Base-by-base conservation (phyloP, 805 yeast genomes). In the Candida pini region DNA sequence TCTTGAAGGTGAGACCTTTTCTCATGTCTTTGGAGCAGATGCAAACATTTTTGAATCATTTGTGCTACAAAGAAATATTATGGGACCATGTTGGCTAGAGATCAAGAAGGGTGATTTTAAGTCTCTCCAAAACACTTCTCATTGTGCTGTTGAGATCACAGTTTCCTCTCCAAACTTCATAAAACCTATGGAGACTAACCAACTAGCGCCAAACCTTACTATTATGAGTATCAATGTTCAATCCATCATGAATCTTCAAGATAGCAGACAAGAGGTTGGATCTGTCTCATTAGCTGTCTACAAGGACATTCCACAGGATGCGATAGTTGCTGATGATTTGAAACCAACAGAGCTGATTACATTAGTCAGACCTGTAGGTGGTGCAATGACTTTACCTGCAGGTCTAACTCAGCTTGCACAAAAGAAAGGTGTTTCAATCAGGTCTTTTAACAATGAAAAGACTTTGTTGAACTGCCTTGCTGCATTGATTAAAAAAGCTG, bases 71-170 rank as follows among this genome's bases (percentile, higher is more conserved):
- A 70, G 84, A 47, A 79, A 81, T 47, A 70, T 92, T 29, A 89
- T 87, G 96, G 98, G 98, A 8, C 98, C 98, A 3, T 88, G 97
- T 56, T 92, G 98, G 98, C 64, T 92, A 34, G 82, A 82, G 31
- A 68, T 92, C 34, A 65, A 69, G 28, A 69, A 73, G 33, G 81
- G 80, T 31, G 78, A 80, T 41, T 81, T 83, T 47, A 54, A 57
- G 17, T 56, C 74, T 0, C 57, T 80, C 26, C 71, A 68, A 34
- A 81, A 78, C 49, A 69, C 83, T 2, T 79, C 95, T 0, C 90
- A 89, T 62, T 85, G 95, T 60, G 73, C 74, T 36, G 69, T 84
- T n/a, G 95, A 87, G 49, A 75, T 83, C 2, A 61, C 78, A 1
- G 73, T 84, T 1, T 50, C 57, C 3, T 56, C 66, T 9, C 76